Base-by-base conservation (phyloP, 768 basidiomycete genomes). In the Trametes maxima region DNA sequence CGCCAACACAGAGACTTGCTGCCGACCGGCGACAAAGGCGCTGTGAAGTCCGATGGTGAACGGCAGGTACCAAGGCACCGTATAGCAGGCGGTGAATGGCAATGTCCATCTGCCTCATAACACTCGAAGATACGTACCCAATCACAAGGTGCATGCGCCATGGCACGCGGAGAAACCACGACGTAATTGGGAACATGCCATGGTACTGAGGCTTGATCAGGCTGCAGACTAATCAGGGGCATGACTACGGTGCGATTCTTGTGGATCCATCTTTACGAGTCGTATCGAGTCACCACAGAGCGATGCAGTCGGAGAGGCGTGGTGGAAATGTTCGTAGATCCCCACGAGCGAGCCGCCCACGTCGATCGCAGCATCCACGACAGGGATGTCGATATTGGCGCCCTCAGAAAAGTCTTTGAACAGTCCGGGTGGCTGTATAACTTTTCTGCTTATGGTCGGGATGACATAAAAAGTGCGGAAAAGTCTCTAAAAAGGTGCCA, bases 211-310 rank as follows among this genome's bases (percentile, higher is more conserved):
- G 17, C 8, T 7, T 19, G 8, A 17, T 19, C 43, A 44, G 43
- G 17, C 5, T n/a, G 8, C 17, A 44, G n/a, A 8, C 21, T 19
- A 21, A 19, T 19, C 43, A 6, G 8, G 17, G 28, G 28, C 21
- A 7, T 7, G 21, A 21, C 21, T 21, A 21, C 17, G 43, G 28
- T 22, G 45, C 52, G 60, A 33, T 21, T 25, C 22, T 54, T 55
- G 52, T 60, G 45, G 52, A 25, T 54, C 47, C 53, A 48, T 55
- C 60, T 33, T 59, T 28, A 24, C 43, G 54, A 62, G 60, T 62
- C 60, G 56, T 37, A 10, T 11, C 33, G 24, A 51, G 60, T 62
- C 54, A 60, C 43, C 14, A 8, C 36, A 22, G 19, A 36, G 17
- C n/a, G n/a, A n/a, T 46, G 19, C 22, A 13, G 50, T 6, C 4